phyloP scores from a whole-genome alignment of 1,284 basidiomycete genomes.

The Peniophora sp. region DNA sequence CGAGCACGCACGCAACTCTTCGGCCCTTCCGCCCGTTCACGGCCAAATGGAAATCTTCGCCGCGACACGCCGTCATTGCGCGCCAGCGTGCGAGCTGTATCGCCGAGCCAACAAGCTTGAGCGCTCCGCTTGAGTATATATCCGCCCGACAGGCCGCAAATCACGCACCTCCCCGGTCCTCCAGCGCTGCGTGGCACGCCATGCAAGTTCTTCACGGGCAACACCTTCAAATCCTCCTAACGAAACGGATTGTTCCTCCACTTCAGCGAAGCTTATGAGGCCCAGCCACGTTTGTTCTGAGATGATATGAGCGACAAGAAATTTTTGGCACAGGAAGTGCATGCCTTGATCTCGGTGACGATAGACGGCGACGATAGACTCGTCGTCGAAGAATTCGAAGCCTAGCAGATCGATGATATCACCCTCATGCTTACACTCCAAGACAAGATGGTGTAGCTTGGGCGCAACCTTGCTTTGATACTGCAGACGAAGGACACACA shows the following conservation, averaged over 20 bases:
- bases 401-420: constrained; percentile 43
- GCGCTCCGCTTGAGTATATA: constrained; percentile 37
- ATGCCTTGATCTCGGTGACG: constrained; percentile 25
- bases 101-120: constrained; percentile 14
- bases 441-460: constrained; percentile 31
- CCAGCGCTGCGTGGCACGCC: constrained; percentile 43
- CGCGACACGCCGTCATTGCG: constrained; percentile 41
- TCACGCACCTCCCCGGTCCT: constrained; percentile 40
- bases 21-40: constrained; percentile 69
- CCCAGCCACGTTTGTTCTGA: background rate
- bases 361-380: constrained; percentile 55
- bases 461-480: constrained; percentile 34
- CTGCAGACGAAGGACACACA: constrained; percentile 44
- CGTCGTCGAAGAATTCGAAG: constrained; percentile 71
- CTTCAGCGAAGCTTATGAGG: constrained; percentile 17
- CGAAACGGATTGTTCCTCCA: no score
- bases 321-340: background rate
- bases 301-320: background rate
- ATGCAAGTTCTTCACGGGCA: constrained; percentile 56
- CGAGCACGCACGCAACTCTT: constrained; percentile 67
- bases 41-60: constrained; percentile 49
- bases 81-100: constrained; percentile 53
- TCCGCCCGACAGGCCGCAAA: constrained; percentile 5
- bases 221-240: constrained; percentile 36
- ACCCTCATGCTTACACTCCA: constrained; percentile 35